phyloP scores from a whole-genome alignment of 2,329 filamentous ascomycete genomes.

The Diaporthe australafricana region DNA sequence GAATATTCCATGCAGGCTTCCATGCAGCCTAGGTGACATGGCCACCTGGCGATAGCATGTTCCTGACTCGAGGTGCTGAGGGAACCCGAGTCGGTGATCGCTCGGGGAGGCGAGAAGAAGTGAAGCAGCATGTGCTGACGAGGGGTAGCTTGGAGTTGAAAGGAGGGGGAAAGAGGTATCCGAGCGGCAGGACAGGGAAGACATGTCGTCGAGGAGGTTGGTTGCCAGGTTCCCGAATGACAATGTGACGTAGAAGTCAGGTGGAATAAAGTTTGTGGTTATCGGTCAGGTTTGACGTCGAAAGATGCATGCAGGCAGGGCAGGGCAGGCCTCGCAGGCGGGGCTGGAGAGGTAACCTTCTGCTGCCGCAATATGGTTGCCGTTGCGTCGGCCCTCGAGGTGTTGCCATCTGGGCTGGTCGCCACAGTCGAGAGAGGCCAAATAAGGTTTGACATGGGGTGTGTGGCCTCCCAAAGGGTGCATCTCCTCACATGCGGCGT shows the following conservation, averaged over 20 bases:
- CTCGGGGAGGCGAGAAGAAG: conserved; percentile 6
- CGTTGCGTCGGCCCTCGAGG: neutral
- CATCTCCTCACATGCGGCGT: conserved; percentile 20
- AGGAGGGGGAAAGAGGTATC: conserved; percentile 7
- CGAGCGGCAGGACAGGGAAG: conserved; percentile 27
- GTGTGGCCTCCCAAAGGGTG: conserved; percentile 18
- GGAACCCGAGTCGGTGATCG: conserved; percentile 21
- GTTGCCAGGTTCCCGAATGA: conserved; percentile 6
- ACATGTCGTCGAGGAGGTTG: conserved; percentile 23
- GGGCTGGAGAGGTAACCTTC: neutral
- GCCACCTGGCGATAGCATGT: neutral
- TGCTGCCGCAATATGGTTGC: conserved; percentile 6
- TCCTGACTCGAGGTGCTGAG: conserved; percentile 29
- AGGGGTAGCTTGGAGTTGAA: conserved; percentile 21
- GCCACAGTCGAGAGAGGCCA: conserved; percentile 18
- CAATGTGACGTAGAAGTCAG: conserved; percentile 32
- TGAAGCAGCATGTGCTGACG: neutral
- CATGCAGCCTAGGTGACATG: conserved; percentile 31
- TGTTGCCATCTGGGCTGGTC: neutral
- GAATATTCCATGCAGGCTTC: conserved; percentile 32
- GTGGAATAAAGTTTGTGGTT: conserved; percentile 31
- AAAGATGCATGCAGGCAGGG: conserved; percentile 7
- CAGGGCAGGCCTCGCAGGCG: conserved; percentile 14
- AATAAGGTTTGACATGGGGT: conserved; percentile 32
- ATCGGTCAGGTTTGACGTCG: conserved; percentile 25